Base-by-base conservation (phyloP, 2,329 filamentous ascomycete genomes). In the Amylocarpus encephaloides region DNA sequence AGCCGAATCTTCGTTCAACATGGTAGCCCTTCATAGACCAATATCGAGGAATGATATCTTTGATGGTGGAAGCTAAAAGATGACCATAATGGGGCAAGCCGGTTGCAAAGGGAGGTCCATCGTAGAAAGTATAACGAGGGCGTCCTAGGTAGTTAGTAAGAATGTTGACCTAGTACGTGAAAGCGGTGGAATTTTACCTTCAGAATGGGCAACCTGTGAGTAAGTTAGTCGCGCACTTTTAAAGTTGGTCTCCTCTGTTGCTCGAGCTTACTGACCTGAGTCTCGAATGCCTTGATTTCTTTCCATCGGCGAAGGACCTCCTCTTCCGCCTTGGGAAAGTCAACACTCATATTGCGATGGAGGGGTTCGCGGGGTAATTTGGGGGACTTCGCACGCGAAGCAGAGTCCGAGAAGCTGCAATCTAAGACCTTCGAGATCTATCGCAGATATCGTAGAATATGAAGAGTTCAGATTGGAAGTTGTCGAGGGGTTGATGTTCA, bases 1-100 rank as follows among this genome's bases (percentile, higher is more conserved):
- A 96, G 47, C 92, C 92, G 60, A 96, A 96, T 52, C 91, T 80
- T 58, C 92, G 81, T 73, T 93, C 88, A 46, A 96, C 91, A 72
- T 95, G 86, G 66, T 84, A 88, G 13, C 92, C 92, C 67, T 94
- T 94, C 91, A 95, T 95, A 46, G 90, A 90, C 89, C 91, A 96
- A 70, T 96, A 97, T 61, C 92, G 78, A 7, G 92, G 90, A 59
- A 97, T 95, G 53, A 95, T 93, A 68, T 96, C 92, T 71, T 97
- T 96, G 73, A 96, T 95, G 44, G 91, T 96, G 16, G 89, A 95
- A 34, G 92, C 87, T 50, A 84, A 80, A 62, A 86, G 84, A 67
- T 86, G 83, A 38, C 77, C 77, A 48, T 84, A 85, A 60, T 85
- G 82, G 54, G 79, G 79, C 15, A 82, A 68, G 51, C 79, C 85